Evolutionary conservation across 257 asterid genomes (phyloP), one percentile per base, ranked within the genome.

Genomic region (Solanum medicagineum): DNA sequence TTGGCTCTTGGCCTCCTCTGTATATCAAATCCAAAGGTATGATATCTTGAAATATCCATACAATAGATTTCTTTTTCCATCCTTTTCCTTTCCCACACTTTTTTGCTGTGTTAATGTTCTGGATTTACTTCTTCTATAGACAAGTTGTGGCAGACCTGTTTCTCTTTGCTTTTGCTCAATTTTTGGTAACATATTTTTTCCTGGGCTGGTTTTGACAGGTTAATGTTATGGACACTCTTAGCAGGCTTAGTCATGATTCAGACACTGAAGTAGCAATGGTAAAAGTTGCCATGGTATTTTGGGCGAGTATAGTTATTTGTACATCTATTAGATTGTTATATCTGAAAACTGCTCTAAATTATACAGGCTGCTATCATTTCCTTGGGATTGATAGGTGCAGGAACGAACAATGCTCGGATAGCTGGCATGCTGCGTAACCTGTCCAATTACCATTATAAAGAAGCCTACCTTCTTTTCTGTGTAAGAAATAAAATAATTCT

Each of bases 181-280:
- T 55, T 10, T 29, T 24, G 59, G 14, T n/a, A 12, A 77, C 83
- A 77, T 77, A 75, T 26, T 36, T n/a, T 71, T 71, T 13, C 36
- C 80, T 24, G 9, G 80, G 90, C 62, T 24, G 63, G 89, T 83
- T 79, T 89, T 84, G 85, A 86, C 92, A 96, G 99, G 97, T 97
- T 88, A 97, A 92, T 92, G 99, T 97, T 79, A 97, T 94, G 97
- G 97, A 97, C 91, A 97, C 99, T 4, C 88, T 97, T 87, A 94
- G 98, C 93, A 94, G 99, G 92, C 97, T 95, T 84, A 97, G 98
- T 85, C 98, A 93, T 63, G 99, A 95, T 93, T 91, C 95, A n/a
- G 98, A 97, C 89, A 74, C 93, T 32, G 98, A 94, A 91, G 98
- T 97, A 73, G 98, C 66, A 24, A 83, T 66, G 85, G 85, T 66